phyloP scores from a whole-genome alignment of 169 alveolate genomes.

The Nephromyces sp. region DNA sequence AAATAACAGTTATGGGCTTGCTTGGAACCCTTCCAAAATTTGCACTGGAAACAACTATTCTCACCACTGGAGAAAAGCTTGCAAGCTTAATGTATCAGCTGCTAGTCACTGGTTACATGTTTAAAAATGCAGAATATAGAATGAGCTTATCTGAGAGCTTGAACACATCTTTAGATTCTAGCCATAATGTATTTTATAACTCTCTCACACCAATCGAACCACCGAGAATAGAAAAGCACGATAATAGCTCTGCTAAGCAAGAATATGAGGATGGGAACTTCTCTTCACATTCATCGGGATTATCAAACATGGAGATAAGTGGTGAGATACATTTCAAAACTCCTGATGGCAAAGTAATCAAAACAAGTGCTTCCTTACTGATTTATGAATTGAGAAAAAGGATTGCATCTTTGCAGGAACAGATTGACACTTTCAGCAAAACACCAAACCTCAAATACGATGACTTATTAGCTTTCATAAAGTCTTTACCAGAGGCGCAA shows the following conservation, averaged over 20 bases:
- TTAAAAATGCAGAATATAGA: constrained; percentile 63
- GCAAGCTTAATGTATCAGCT: constrained; percentile 50
- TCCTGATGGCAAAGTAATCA: background rate
- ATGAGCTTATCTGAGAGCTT: constrained; percentile 45
- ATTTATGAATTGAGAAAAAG: background rate
- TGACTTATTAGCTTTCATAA: constrained; percentile 51
- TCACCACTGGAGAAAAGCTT: constrained; percentile 57
- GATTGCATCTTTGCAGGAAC: background rate
- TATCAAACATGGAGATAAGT: background rate
- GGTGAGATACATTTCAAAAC: background rate
- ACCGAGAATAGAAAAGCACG: background rate
- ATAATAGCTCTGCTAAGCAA: background rate
- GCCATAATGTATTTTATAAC: too few relatives aligned
- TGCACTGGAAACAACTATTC: constrained; percentile 57
- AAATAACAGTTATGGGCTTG: constrained; percentile 50
- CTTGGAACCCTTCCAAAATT: constrained; percentile 58
- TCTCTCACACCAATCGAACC: background rate
- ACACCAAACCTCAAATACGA: constrained; percentile 19
- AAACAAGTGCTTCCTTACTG: background rate
- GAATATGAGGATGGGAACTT: background rate
- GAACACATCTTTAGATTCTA: too few relatives aligned
- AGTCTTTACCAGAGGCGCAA: constrained; percentile 50
- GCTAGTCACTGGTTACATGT: constrained; percentile 62
- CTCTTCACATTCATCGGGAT: background rate
- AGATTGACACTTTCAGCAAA: constrained; percentile 12